A percentile compares a stretch with the other conserved stretches of the same genome.
These are phyloP conservation scores for Suillus occidentalis DNA, from an alignment of 768 basidiomycete species.

Conservation along the genomic window DNA sequence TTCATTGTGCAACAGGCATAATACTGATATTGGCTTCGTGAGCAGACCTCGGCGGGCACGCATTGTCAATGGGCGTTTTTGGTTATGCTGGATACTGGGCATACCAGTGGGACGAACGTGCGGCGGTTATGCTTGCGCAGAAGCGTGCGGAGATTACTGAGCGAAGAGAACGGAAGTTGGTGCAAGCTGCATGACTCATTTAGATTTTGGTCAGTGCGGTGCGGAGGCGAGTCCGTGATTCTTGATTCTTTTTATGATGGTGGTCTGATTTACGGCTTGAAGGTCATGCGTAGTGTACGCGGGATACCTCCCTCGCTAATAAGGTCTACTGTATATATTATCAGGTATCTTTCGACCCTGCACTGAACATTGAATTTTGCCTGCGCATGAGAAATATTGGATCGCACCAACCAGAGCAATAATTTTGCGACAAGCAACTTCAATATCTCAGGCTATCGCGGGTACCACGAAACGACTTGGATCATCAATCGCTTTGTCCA, in stretches of 20 bases:
- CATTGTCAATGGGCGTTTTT: constrained; percentile 66
- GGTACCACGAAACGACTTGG: constrained; percentile 98
- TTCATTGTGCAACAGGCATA: not conserved
- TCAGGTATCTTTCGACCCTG: not conserved
- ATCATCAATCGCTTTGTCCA: constrained; percentile 99
- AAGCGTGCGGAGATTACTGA: constrained; percentile 61
- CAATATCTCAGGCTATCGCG: constrained; percentile 89
- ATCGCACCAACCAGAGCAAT: constrained; percentile 44
- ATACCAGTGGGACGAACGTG: constrained; percentile 64
- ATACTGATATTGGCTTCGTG: not conserved
- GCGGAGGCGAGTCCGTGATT: constrained; percentile 20
- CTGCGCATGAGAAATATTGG: too few species aligned
- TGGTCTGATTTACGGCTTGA: not conserved
- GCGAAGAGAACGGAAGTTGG: constrained; percentile 43
- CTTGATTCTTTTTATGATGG: not conserved
- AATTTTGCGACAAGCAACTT: constrained; percentile 54
- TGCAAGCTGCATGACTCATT: constrained; percentile 28
- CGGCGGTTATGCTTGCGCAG: constrained; percentile 57
- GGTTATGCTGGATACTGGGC: constrained; percentile 77
- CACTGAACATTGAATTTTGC: not conserved
- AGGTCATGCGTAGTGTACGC: not conserved
- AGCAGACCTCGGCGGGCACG: constrained; percentile 72
- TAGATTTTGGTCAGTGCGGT: constrained; percentile 5
- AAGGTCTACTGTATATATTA: not conserved
- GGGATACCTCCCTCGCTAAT: not conserved